Percentiles rank a stretch among this genome's conserved stretches.
Conservation (phyloP, 108 stramenopile species). For the Phaeodactylum tricornutum region DNA sequence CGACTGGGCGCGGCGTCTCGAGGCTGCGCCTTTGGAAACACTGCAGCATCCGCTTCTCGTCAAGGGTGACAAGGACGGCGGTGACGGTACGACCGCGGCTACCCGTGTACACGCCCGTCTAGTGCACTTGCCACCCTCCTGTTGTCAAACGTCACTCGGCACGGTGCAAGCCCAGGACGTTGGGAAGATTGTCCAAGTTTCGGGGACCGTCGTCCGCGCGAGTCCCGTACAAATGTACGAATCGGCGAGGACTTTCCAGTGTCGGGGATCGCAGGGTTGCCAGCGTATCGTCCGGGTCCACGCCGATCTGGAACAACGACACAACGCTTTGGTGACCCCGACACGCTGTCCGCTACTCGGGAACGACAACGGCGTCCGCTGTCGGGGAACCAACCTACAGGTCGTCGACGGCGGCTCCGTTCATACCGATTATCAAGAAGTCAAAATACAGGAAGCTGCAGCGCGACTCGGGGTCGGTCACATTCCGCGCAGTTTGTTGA, state of each 20-base stretch:
- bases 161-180: constrained; percentile 66
- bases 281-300: constrained; percentile 48
- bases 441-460: constrained; percentile 92
- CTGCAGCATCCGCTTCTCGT: constrained; percentile 7
- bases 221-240: constrained; percentile 91
- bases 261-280: constrained; percentile 61
- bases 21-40: neutral
- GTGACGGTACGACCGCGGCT: constrained; percentile 1
- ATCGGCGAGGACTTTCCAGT: constrained; percentile 66
- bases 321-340: constrained; percentile 76
- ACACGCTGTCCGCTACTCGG: constrained; percentile 47
- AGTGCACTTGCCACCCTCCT: constrained; percentile 79
- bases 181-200: constrained; percentile 84
- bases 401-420: constrained; percentile 31
- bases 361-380: constrained; percentile 19
- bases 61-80: constrained; percentile 33
- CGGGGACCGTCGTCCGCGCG: constrained; percentile 88
- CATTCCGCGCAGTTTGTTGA: constrained; percentile 84
- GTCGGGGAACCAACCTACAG: constrained; percentile 55
- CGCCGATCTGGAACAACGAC: constrained; percentile 79
- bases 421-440: constrained; percentile 95
- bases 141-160: constrained; percentile 71
- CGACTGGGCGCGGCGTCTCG: neutral
- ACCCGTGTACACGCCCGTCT: constrained; percentile 82
- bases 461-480: constrained; percentile 61